Percentiles rank a stretch among this genome's conserved stretches.
These are phyloP conservation scores for Ceratobasidium sp. DNA, from an alignment of 1,284 basidiomycete genomes.

Conservation along the genomic window DNA sequence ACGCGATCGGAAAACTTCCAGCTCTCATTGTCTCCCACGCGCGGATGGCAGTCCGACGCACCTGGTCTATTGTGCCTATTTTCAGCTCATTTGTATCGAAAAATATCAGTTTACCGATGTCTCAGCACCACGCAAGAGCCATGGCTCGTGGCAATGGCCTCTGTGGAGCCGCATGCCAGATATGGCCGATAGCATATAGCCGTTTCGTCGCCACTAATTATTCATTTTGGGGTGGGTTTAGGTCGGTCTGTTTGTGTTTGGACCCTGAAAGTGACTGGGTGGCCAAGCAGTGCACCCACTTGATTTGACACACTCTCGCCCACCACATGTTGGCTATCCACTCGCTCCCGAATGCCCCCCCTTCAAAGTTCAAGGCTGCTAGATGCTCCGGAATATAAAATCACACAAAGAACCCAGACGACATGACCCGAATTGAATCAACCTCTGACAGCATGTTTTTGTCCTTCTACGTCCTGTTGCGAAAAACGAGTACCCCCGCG, in stretches of 20 bases:
- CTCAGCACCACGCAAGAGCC: background rate
- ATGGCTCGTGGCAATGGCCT: background rate
- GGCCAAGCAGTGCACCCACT: slow-evolving; percentile 20
- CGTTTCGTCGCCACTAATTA: slow-evolving; percentile 8
- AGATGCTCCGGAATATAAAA: too few relatives aligned
- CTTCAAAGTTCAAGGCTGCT: background rate
- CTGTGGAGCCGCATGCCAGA: slow-evolving; percentile 6
- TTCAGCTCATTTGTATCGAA: slow-evolving; percentile 1
- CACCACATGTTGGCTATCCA: slow-evolving; percentile 22
- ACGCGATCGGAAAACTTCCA: slow-evolving; percentile 10
- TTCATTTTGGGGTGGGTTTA: background rate
- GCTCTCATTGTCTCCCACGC: slow-evolving; percentile 17
- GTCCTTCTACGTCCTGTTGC: background rate
- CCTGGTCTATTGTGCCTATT: background rate
- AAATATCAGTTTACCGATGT: slow-evolving; percentile 8
- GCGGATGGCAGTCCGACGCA: slow-evolving; percentile 15
- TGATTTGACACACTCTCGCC: slow-evolving; percentile 28
- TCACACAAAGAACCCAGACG: background rate
- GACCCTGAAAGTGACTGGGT: slow-evolving; percentile 38
- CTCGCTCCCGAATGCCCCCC: slow-evolving; percentile 3
- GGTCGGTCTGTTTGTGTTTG: slow-evolving; percentile 24
- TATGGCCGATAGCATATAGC: slow-evolving; percentile 1
- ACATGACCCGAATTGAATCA: background rate
- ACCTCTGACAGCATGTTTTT: background rate
- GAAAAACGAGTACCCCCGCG: background rate